These are phyloP conservation scores for Epicoccum sorghinum DNA, from an alignment of 2,329 filamentous ascomycete genomes.

Conservation along the genomic window DNA sequence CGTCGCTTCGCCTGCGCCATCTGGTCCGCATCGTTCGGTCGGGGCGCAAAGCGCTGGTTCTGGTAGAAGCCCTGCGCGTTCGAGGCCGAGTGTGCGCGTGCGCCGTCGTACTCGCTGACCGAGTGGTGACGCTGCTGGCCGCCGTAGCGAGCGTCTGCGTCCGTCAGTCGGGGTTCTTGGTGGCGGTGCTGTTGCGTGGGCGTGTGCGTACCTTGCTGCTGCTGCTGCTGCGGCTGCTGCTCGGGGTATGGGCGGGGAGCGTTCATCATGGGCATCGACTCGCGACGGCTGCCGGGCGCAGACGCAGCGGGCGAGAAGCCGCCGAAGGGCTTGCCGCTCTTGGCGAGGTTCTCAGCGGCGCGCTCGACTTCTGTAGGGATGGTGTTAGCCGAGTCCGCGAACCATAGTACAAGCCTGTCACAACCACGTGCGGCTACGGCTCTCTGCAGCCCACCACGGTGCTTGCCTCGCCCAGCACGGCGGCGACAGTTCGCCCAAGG, in stretches of 20 bases:
- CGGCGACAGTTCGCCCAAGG: too few relatives aligned
- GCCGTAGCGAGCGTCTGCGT: slow-evolving; percentile 69
- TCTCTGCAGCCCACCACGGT: slow-evolving; percentile 2
- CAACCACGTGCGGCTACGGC: not conserved
- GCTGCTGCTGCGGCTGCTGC: slow-evolving; percentile 41
- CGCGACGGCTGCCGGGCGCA: slow-evolving; percentile 68
- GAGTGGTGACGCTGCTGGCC: slow-evolving; percentile 78
- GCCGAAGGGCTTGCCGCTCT: slow-evolving; percentile 91
- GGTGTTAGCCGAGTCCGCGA: slow-evolving; percentile 20
- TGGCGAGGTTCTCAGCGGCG: slow-evolving; percentile 92
- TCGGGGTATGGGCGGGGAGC: slow-evolving; percentile 62
- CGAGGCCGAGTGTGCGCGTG: slow-evolving; percentile 73
- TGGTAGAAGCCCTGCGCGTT: slow-evolving; percentile 95
- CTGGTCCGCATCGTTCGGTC: slow-evolving; percentile 91
- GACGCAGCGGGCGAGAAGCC: slow-evolving; percentile 31
- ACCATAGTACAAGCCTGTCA: slow-evolving; percentile 1
- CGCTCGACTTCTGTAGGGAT: slow-evolving; percentile 81
- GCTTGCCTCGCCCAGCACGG: not conserved
- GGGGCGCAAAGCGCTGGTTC: slow-evolving; percentile 87
- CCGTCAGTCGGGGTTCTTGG: slow-evolving; percentile 15
- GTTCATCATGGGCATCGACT: slow-evolving; percentile 71
- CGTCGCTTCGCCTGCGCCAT: slow-evolving; percentile 99
- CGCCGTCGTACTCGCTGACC: slow-evolving; percentile 80
- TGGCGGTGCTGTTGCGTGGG: not conserved
- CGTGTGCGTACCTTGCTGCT: slow-evolving; percentile 53